These are phyloP conservation scores for Colletotrichum sp. DNA, from an alignment of 2,329 filamentous ascomycete genomes.

Conservation along the genomic window DNA sequence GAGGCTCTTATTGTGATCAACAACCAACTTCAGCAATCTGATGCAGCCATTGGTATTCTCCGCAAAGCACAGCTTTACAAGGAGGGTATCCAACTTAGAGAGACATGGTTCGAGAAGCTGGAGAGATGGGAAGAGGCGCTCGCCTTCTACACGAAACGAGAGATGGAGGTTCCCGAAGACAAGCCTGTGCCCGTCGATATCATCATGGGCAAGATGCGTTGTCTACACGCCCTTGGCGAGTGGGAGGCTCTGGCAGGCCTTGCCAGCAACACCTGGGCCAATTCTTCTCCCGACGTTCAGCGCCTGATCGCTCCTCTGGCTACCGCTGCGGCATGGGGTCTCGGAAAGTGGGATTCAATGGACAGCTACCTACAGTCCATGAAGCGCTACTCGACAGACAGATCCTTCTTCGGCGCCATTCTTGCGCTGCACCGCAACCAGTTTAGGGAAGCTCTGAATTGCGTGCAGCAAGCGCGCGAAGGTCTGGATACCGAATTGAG, in stretches of 20 bases:
- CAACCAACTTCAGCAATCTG: constrained; percentile 97
- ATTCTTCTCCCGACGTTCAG: constrained; percentile 85
- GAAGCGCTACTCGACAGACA: constrained; percentile 90
- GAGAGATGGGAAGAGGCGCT: constrained; percentile 98
- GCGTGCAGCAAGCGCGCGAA: constrained; percentile 91
- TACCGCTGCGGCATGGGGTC: constrained; percentile 94
- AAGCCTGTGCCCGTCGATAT: constrained; percentile 80
- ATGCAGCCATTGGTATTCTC: constrained; percentile 97
- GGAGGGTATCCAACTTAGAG: constrained; percentile 90
- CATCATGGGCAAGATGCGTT: constrained; percentile 99
- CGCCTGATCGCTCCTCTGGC: constrained; percentile 91
- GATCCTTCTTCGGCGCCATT: constrained; percentile 97
- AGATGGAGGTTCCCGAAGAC: constrained; percentile 67
- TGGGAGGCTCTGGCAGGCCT: constrained; percentile 93
- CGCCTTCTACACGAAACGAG: constrained; percentile 87
- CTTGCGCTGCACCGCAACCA: constrained; percentile 94
- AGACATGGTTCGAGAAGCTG: constrained; percentile 99
- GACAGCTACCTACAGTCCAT: constrained; percentile 95
- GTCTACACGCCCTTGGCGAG: constrained; percentile 93
- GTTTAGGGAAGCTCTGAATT: constrained; percentile 86
- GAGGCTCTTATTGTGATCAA: constrained; percentile 99
- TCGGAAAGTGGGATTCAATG: constrained; percentile 98
- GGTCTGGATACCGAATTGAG: constrained; percentile 95
- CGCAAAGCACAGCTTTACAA: constrained; percentile 95
- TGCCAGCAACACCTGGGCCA: constrained; percentile 92